Base-by-base conservation (phyloP, 2,329 filamentous ascomycete genomes). In the Plectosphaerella plurivora region DNA sequence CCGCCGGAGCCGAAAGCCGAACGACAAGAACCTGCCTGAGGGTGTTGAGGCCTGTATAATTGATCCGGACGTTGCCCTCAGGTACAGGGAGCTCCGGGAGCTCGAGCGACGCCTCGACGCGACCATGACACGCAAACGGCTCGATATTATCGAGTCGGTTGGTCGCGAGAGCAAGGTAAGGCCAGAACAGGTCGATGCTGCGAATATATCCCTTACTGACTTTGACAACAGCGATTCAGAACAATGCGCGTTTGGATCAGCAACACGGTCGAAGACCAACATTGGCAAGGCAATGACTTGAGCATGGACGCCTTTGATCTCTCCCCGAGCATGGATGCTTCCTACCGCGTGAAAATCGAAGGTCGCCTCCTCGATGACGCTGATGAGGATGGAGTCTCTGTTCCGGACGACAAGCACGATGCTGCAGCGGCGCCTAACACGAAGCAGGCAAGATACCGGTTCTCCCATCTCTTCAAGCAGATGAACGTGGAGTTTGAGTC, bases 231-330 rank as follows among this genome's bases (percentile, higher is more conserved):
- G 82, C 83, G 89, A 59, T 88, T 87, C 69, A 89, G 87, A 65
- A 96, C 91, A 3, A 77, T 99, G 69, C 88, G 93, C 56, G 82
- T 99, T 57, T 97, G 91, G 91, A 86, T 99, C 63, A 92, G 86
- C 63, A 99, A 99, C 70, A 96, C 91, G 1, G 91, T 87, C 35
- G 91, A 97, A 68, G 90, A 94, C 64, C 94, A 99, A 72, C 86
- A 88, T 33, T 97, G 94, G 94, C 94, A 99, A 71, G 80, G 78
- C 39, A 82, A 78, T 60, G 77, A 76, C 41, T 75, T 87, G 55
- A 86, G 86, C 55, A 80, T 86, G 11, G 86, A 93, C 65, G 83
- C 82, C 36, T 94, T 94, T 59, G 91, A 95, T 65, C 92, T 96
- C 63, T 86, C 84, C 50, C 84, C 86, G 50, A 90, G 84, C 57